Base-by-base conservation (phyloP, 2,329 filamentous ascomycete genomes). In the Talaromyces amestolkiae region DNA sequence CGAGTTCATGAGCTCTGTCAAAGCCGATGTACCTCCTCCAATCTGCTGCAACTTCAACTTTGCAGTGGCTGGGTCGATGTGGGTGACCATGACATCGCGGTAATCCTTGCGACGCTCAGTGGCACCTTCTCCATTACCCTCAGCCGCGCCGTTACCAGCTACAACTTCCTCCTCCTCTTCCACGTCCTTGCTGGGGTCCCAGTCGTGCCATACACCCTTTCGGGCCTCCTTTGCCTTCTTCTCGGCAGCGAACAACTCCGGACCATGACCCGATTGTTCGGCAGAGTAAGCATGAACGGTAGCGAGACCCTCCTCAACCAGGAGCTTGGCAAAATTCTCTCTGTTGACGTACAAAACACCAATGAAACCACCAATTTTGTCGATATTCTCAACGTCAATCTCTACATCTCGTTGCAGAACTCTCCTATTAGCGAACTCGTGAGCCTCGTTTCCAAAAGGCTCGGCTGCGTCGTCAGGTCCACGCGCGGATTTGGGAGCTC, bases 301-400 rank as follows among this genome's bases (percentile, higher is more conserved):
- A 17, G 95, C 94, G 35, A 97, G 85, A 68, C 95, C 95, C 79
- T 99, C 95, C 78, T 98, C 95, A 1, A 99, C 88, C 1, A 99
- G 86, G 2, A 92, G 79, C 83, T 97, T 97, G 73, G 93, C 92
- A 75, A 99, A 96, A 82, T 91, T 98, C 80, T 98, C 94, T 62
- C 93, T 91, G 83, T 93, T 94, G 77, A 99, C 87, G 78, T 93
- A 97, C 27, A 99, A 84, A 15, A 92, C 91, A 64, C 95, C 95
- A 71, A 99, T 98, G 83, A 99, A 99, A 43, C 95, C 95, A 72
- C 95, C 95, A 31, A 95, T 89, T 84, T 97, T 98, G 84, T 99
- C 95, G 70, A 92, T 91, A 72, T 93, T 93, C 77, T 97, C 89
- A 22, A 99, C 90, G 72, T 99, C 93, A 66, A 99, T 91, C 79